These are phyloP conservation scores for Plasmopara halstedii DNA, from an alignment of 352 stramenopile species.

Conservation along the genomic window DNA sequence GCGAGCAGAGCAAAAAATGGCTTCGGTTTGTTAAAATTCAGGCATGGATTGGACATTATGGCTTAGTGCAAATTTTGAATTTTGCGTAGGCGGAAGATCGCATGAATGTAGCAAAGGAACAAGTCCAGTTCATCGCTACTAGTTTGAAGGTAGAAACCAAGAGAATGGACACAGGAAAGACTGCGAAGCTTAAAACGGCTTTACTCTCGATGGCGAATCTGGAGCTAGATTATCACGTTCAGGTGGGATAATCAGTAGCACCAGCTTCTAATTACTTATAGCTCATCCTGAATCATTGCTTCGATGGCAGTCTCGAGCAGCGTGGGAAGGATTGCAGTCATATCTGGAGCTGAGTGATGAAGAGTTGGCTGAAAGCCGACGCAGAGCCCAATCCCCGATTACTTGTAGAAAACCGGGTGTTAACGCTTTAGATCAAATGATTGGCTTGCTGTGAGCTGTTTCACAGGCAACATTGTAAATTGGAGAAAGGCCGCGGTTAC, in stretches of 20 bases:
- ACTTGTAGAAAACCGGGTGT: slow-evolving; percentile 66
- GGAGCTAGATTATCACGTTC: slow-evolving; percentile 73
- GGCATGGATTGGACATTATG: neutral
- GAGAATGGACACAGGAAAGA: slow-evolving; percentile 75
- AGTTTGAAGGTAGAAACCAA: slow-evolving; percentile 82
- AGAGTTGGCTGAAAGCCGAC: slow-evolving; percentile 50
- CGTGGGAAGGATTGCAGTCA: slow-evolving; percentile 68
- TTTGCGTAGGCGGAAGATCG: slow-evolving; percentile 60
- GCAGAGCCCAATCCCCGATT: slow-evolving; percentile 37
- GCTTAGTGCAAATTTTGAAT: neutral
- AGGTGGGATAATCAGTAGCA: slow-evolving; percentile 26
- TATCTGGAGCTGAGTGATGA: slow-evolving; percentile 47
- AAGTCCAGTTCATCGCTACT: slow-evolving; percentile 83
- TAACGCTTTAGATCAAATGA: slow-evolving; percentile 58
- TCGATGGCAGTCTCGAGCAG: slow-evolving; percentile 41
- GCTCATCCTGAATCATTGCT: too few species aligned
- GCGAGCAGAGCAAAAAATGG: slow-evolving; percentile 84
- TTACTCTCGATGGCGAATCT: slow-evolving; percentile 71
- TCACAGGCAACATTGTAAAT: slow-evolving; percentile 11
- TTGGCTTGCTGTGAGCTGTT: slow-evolving; percentile 48
- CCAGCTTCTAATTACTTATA: neutral
- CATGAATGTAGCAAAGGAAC: slow-evolving; percentile 81
- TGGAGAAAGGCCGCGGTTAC: slow-evolving; percentile 9
- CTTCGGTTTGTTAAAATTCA: slow-evolving; percentile 36
- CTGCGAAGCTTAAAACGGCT: slow-evolving; percentile 68